These are phyloP conservation scores for Dalbergia cultrata DNA, from an alignment of 306 rosid genomes.

Conservation along the genomic window DNA sequence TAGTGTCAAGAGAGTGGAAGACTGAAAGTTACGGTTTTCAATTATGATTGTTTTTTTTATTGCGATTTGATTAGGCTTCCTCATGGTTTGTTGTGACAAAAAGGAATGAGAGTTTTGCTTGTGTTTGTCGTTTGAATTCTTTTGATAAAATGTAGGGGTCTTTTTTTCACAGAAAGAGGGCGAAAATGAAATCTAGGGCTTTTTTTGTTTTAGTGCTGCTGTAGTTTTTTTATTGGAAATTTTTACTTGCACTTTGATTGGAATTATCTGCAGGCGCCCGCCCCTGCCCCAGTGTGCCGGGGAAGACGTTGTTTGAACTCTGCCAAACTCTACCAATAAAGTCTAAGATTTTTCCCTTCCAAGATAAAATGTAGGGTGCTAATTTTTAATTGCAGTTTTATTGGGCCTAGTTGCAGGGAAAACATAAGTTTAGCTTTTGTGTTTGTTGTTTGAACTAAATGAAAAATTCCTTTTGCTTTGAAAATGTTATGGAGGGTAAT, in stretches of 20 bases:
- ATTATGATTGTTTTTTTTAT: background rate
- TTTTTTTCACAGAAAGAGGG: too few species aligned
- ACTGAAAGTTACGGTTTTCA: background rate
- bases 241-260: background rate
- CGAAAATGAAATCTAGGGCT: too few species aligned
- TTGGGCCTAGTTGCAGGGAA: background rate
- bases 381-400: conserved; percentile 8
- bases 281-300: too few species aligned
- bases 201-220: too few species aligned
- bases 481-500: background rate
- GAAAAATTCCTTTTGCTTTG: background rate
- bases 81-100: background rate
- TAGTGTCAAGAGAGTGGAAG: background rate
- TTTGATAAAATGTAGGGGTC: background rate
- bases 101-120: too few species aligned
- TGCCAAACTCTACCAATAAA: too few species aligned
- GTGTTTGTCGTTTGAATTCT: background rate
- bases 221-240: background rate
- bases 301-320: too few species aligned
- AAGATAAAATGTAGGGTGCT: background rate
- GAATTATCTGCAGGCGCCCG: background rate
- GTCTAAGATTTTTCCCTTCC: too few species aligned
- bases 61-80: background rate
- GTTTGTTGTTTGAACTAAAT: background rate
- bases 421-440: background rate